Conservation (phyloP, 345 rosid species). For the Brassica cretica region DNA sequence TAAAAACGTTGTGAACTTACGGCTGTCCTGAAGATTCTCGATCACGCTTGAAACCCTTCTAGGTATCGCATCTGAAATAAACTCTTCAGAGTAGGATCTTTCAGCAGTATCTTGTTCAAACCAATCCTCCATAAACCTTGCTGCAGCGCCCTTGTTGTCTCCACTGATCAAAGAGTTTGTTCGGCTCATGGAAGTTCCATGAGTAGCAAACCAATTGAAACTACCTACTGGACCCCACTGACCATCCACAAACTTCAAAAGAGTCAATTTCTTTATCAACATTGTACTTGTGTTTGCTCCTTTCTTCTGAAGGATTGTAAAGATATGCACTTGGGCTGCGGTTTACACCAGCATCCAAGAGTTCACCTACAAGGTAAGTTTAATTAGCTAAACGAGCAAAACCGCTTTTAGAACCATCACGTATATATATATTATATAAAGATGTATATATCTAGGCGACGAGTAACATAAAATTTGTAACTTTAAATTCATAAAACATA, state of each 20-base stretch:
- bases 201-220: conserved; percentile 99
- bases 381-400: not conserved
- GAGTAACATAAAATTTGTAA: not conserved
- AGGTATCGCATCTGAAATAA: conserved; percentile 50
- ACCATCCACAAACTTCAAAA: conserved; percentile 87
- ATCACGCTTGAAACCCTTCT: conserved; percentile 75
- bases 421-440: not conserved
- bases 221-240: conserved; percentile 95
- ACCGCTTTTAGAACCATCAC: not conserved
- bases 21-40: conserved; percentile 43
- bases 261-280: conserved; percentile 98
- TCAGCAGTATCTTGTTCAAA: conserved; percentile 50
- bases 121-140: conserved; percentile 98
- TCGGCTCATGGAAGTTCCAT: conserved; percentile 99
- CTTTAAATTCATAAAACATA: too few species aligned
- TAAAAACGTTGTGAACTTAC: conserved; percentile 47
- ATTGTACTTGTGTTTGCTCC: conserved; percentile 68
- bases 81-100: conserved; percentile 45
- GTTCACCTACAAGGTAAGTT: conserved; percentile 60
- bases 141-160: conserved; percentile 98
- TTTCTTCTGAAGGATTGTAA: conserved; percentile 78
- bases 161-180: conserved; percentile 94
- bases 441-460: conserved; percentile 5
- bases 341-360: conserved; percentile 84
- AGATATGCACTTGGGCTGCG: conserved; percentile 99